A percentile compares a stretch with the other conserved stretches of the same genome.
These are phyloP conservation scores for Melocanna baccifera DNA, from an alignment of 176 grass and related monocot species.

Conservation along the genomic window DNA sequence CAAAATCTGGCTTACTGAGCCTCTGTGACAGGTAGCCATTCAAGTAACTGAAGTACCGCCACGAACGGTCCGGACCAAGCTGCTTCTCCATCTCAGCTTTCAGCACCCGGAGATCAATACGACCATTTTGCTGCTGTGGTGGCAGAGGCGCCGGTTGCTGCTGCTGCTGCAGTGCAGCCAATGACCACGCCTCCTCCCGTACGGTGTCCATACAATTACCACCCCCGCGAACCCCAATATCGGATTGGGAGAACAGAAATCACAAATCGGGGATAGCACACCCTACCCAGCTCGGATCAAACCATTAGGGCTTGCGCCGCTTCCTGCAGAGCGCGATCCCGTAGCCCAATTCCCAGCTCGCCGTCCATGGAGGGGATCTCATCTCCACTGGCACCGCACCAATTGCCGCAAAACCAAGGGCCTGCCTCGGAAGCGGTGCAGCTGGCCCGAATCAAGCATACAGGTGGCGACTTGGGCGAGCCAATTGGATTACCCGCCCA, in stretches of 20 bases:
- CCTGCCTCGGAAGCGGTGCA: neutral
- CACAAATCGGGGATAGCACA: constrained; percentile 23
- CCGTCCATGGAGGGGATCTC: constrained; percentile 59
- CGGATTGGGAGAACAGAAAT: neutral
- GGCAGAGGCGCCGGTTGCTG: constrained; percentile 12
- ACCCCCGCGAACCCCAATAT: constrained; percentile 20
- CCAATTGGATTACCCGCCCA: constrained; percentile 33
- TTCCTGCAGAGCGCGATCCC: constrained; percentile 58
- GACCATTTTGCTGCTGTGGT: constrained; percentile 42
- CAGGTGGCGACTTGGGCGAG: constrained; percentile 2
- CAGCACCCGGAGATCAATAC: constrained; percentile 61
- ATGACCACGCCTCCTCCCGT: constrained; percentile 46
- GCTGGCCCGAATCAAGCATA: constrained; percentile 36
- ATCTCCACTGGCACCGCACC: constrained; percentile 49
- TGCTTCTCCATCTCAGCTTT: constrained; percentile 64
- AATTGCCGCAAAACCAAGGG: constrained; percentile 25
- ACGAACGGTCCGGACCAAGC: constrained; percentile 47
- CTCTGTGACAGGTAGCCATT: constrained; percentile 63
- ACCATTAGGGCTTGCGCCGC: constrained; percentile 67
- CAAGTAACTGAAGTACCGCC: constrained; percentile 63
- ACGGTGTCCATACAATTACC: constrained; percentile 48
- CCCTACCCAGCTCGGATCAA: constrained; percentile 39
- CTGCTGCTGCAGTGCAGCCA: constrained; percentile 32
- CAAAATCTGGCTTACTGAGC: constrained; percentile 76
- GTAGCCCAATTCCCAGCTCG: constrained; percentile 52